Percentiles rank a stretch among this genome's conserved stretches.
Evolutionary conservation across 148 eudicot species (phyloP).

Genomic region (Rheum nobile): DNA sequence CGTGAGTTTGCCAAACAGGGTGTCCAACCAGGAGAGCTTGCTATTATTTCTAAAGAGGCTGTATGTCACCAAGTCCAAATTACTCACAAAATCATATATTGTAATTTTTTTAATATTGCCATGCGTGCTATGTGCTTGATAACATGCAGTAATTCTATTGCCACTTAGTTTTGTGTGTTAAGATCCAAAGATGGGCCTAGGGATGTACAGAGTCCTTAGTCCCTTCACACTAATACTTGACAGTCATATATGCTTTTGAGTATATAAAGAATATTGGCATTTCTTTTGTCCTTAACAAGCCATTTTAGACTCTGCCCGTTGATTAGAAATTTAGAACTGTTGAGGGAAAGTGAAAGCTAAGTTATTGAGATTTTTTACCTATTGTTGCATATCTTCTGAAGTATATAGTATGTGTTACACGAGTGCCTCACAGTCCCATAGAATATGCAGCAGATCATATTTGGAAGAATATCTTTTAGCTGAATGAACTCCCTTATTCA

Average conservation of each 20-base stretch:
- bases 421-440: background rate
- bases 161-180: background rate
- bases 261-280: background rate
- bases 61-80: conserved; percentile 25
- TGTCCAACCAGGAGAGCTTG: conserved; percentile 74
- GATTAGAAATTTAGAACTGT: background rate
- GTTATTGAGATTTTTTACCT: background rate
- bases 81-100: background rate
- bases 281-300: background rate
- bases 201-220: background rate
- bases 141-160: background rate
- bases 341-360: background rate
- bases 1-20: conserved; percentile 83
- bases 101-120: background rate
- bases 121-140: background rate
- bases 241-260: background rate
- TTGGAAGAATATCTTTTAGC: background rate
- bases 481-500: background rate
- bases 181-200: background rate
- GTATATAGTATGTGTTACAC: background rate
- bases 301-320: background rate
- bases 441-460: background rate
- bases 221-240: background rate
- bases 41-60: conserved; percentile 84
- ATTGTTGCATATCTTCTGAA: background rate